A percentile compares a stretch with the other conserved stretches of the same genome.
These are phyloP conservation scores for Hypoxylon sp. DNA, from an alignment of 2,329 filamentous ascomycete genomes.

Conservation along the genomic window DNA sequence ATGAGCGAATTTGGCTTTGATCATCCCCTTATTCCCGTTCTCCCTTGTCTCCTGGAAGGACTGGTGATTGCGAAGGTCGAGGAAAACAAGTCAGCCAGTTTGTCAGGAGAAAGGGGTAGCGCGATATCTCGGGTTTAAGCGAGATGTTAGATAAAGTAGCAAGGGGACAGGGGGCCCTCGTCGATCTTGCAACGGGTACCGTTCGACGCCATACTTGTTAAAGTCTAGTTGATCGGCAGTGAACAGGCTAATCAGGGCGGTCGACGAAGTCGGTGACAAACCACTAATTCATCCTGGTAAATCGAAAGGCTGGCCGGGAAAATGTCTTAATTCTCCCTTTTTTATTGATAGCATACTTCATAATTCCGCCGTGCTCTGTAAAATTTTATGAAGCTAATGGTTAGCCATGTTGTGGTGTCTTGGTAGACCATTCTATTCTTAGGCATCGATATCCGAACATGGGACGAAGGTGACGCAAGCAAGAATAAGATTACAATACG, in stretches of 20 bases:
- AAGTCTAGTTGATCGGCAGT: conserved; percentile 38
- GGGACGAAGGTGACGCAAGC: conserved; percentile 7
- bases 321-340: neutral
- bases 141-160: conserved; percentile 32
- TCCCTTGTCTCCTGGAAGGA: conserved; percentile 28
- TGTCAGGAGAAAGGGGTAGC: conserved; percentile 21
- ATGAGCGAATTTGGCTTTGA: conserved; percentile 13
- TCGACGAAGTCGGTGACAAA: conserved; percentile 1
- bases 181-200: conserved; percentile 32
- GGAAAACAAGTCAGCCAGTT: conserved; percentile 7
- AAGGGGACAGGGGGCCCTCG: conserved; percentile 26
- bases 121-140: conserved; percentile 10
- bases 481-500: conserved; percentile 19
- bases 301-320: neutral
- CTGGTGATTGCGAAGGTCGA: conserved; percentile 15
- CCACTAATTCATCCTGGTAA: conserved; percentile 8
- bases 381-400: too few species aligned
- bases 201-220: conserved; percentile 37
- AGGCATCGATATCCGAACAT: neutral
- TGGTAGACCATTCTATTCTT: neutral
- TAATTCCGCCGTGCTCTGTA: too few species aligned
- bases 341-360: neutral
- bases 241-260: conserved; percentile 5
- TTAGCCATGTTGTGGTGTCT: neutral
- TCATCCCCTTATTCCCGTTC: conserved; percentile 32